A percentile compares a stretch with the other conserved stretches of the same genome.
phyloP scores from a whole-genome alignment of 164 flowering plant genomes.

The Houttuynia cordata region DNA sequence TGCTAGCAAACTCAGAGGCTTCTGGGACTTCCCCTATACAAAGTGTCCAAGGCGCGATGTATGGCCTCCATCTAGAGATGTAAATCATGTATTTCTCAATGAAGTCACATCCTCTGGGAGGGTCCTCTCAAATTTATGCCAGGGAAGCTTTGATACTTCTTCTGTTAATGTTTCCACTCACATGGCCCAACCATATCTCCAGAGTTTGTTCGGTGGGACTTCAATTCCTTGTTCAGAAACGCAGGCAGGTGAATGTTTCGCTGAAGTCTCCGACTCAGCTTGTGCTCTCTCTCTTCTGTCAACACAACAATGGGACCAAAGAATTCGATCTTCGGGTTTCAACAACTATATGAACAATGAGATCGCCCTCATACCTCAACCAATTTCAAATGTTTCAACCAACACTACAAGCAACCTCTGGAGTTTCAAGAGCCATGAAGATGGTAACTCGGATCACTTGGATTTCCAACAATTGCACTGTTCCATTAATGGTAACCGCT shows the following conservation, averaged over 20 bases:
- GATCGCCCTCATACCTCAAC: constrained; percentile 22
- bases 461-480: constrained; percentile 34
- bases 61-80: constrained; percentile 32
- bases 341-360: constrained; percentile 21
- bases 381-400: constrained; percentile 17
- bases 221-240: constrained; percentile 26
- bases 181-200: constrained; percentile 21
- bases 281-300: constrained; percentile 99
- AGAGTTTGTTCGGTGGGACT: constrained; percentile 31
- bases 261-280: constrained; percentile 56
- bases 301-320: constrained; percentile 55
- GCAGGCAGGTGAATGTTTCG: constrained; percentile 41
- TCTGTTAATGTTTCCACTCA: constrained; percentile 21
- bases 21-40: constrained; percentile 58
- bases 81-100: constrained; percentile 25
- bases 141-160: constrained; percentile 26
- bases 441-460: constrained; percentile 25
- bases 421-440: constrained; percentile 38
- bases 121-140: constrained; percentile 33
- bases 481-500: constrained; percentile 16
- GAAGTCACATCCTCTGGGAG: constrained; percentile 23
- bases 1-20: constrained; percentile 41
- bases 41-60: constrained; percentile 28
- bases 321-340: constrained; percentile 27
- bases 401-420: constrained; percentile 30